Evolutionary conservation across 2,329 filamentous ascomycete species (phyloP).

Genomic region (Botryotinia globosa): DNA sequence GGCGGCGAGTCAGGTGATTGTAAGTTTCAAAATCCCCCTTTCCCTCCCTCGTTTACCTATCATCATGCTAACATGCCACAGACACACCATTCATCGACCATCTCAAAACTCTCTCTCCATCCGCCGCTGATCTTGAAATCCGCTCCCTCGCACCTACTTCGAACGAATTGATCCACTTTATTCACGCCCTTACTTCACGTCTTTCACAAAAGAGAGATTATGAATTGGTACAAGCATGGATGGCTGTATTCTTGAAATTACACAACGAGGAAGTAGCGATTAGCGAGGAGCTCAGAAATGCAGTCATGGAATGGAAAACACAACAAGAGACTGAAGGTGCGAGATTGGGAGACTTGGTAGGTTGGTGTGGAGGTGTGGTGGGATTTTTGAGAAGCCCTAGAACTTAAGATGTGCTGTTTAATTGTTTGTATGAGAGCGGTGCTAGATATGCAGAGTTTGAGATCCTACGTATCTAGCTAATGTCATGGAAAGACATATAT

Average conservation of each 20-base stretch:
- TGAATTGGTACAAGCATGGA: constrained; percentile 94
- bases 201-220: constrained; percentile 74
- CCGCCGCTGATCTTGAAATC: constrained; percentile 85
- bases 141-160: constrained; percentile 63
- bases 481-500: neutral
- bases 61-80: constrained; percentile 36
- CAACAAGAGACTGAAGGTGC: constrained; percentile 70
- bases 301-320: constrained; percentile 66
- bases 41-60: neutral
- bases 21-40: constrained; percentile 42
- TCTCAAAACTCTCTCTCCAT: constrained; percentile 76
- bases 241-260: constrained; percentile 85
- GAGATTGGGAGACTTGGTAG: constrained; percentile 72
- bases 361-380: constrained; percentile 84
- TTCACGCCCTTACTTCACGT: constrained; percentile 72
- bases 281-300: constrained; percentile 50
- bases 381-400: constrained; percentile 66
- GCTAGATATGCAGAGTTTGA: neutral
- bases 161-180: constrained; percentile 71
- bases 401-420: neutral
- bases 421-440: neutral
- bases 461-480: neutral
- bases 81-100: constrained; percentile 70
- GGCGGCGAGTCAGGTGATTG: constrained; percentile 58
- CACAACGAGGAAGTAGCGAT: constrained; percentile 61